phyloP scores from a whole-genome alignment of 176 grass and related monocot genomes.

The Hsuehochloa calcarea region DNA sequence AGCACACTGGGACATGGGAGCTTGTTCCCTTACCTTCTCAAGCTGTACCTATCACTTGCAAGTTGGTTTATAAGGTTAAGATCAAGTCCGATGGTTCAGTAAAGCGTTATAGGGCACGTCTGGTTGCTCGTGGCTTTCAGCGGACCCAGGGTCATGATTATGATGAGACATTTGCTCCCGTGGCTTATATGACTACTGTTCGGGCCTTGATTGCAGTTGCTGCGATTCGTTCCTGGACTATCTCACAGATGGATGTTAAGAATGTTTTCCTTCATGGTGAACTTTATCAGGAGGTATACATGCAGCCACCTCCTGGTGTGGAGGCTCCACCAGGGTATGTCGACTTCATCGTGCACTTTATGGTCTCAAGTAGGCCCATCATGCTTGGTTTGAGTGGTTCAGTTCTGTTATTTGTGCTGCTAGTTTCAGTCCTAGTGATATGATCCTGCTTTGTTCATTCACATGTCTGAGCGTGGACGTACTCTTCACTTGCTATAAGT shows the following conservation, averaged over 20 bases:
- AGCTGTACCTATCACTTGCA: background rate
- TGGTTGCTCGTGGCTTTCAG: background rate
- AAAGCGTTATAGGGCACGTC: background rate
- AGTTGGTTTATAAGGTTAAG: background rate
- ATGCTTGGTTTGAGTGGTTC: background rate
- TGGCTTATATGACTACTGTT: background rate
- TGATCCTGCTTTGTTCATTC: background rate
- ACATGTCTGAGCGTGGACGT: background rate
- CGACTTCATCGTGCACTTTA: background rate
- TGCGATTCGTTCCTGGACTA: background rate
- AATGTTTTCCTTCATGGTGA: background rate
- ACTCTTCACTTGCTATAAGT: background rate
- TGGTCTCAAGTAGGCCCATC: background rate
- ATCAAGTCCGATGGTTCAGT: background rate
- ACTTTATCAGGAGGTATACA: background rate
- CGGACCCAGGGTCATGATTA: background rate
- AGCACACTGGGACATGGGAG: background rate
- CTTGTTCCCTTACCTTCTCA: background rate
- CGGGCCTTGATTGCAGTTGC: background rate
- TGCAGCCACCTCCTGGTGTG: background rate
- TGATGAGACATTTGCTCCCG: background rate
- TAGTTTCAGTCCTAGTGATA: too few relatives aligned
- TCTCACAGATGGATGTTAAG: background rate
- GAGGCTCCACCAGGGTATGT: background rate
- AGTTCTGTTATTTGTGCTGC: background rate